Evolutionary conservation across 2,329 filamentous ascomycete species (phyloP), one percentile per base, ranked within the genome.

Genomic region (Ophiosphaerella herpotricha): DNA sequence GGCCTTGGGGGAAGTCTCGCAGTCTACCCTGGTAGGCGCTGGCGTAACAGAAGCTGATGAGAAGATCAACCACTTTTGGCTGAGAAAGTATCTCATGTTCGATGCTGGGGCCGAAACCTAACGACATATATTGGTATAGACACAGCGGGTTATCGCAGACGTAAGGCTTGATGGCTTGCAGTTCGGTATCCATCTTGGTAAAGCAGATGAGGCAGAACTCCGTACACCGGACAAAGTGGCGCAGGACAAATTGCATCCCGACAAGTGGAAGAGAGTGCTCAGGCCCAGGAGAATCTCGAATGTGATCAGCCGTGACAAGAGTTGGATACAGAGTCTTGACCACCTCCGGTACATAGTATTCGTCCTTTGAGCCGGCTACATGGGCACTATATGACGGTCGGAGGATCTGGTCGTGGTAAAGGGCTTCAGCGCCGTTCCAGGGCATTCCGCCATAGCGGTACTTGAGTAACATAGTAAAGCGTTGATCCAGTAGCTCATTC

Each of bases 141-240:
- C 92, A 97, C 3, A 97, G 78, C 1, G 81, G 78, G 11, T 83
- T 81, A 18, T 83, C 83, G 73, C 92, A 97, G 38, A 96, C 90
- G 54, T 81, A 80, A 2, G 89, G 89, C 59, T 89, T 90, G 52
- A 91, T 77, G 1, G 87, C 84, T 61, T 87, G 84, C 33, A 93
- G 85, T 0, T 83, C 81, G 2, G 79, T 80, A 1, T 82, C 72
- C 32, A 90, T 80, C 58, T 81, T 86, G 58, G 82, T 82, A 70
- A 95, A 89, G 64, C 92, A 97, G 21, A 92, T 85, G 46, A 96
- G 81, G 70, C 92, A 97, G 70, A 93, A 96, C 46, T 94, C 86
- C 0, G 89, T 91, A 68, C 90, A 96, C 50, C 85, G 86, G 7
- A 89, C 82, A 52, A 96, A 85, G 62, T 91, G 89, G 1, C 87